These are phyloP conservation scores for Microascus cirrosus DNA, from an alignment of 2,329 filamentous ascomycete genomes.

Conservation along the genomic window DNA sequence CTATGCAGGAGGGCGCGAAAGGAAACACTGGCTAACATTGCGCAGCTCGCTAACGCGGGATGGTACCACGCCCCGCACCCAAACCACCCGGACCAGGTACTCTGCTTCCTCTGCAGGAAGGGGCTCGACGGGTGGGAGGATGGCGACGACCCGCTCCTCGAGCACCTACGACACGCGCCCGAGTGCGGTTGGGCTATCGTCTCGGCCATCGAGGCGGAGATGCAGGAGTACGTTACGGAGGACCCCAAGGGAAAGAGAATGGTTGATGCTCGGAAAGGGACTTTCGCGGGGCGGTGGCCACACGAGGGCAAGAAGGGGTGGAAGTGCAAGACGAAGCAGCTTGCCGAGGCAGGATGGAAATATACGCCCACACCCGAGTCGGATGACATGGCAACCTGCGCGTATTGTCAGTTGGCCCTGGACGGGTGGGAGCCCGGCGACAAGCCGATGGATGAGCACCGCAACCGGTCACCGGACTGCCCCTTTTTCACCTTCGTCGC, in stretches of 20 bases:
- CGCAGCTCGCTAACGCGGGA: slow-evolving; percentile 75
- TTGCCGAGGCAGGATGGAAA: slow-evolving; percentile 88
- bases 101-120: slow-evolving; percentile 78
- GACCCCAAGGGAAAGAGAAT: slow-evolving; percentile 66
- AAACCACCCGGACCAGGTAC: slow-evolving; percentile 73
- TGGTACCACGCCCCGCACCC: slow-evolving; percentile 78
- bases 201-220: slow-evolving; percentile 47
- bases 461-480: slow-evolving; percentile 66
- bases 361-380: slow-evolving; percentile 77
- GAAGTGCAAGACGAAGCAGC: slow-evolving; percentile 83
- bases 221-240: slow-evolving; percentile 52
- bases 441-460: slow-evolving; percentile 85
- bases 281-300: slow-evolving; percentile 79
- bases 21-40: slow-evolving; percentile 3
- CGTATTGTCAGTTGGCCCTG: slow-evolving; percentile 80
- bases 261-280: slow-evolving; percentile 66
- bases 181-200: slow-evolving; percentile 82
- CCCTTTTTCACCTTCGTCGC: slow-evolving; percentile 66
- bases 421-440: slow-evolving; percentile 94
- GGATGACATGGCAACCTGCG: slow-evolving; percentile 82
- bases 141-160: slow-evolving; percentile 68
- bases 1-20: neutral
- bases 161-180: slow-evolving; percentile 75
- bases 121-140: slow-evolving; percentile 87
- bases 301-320: slow-evolving; percentile 81